Evolutionary conservation across 179 eudicot genomes (phyloP), one percentile per base, ranked within the genome.

Genomic region (Patellifolia procumbens): DNA sequence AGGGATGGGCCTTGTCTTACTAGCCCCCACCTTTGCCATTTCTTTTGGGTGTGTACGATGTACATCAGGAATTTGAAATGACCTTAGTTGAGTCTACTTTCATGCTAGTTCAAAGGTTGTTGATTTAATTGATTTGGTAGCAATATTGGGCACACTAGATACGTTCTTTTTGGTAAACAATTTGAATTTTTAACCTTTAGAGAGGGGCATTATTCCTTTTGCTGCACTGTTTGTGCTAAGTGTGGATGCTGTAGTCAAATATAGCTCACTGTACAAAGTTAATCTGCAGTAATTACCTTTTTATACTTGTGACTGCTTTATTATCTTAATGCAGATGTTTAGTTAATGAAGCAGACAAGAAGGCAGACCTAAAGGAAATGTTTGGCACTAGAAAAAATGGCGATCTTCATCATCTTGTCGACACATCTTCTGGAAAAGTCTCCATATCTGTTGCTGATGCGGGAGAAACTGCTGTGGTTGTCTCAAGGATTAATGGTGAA

Each of bases 391-490:
- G 72, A 76, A 76, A 59, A n/a, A 79, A 48, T 70, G 76, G 68
- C 52, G 81, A 75, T 58, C 73, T 45, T 80, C 82, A 78, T 68
- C 82, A 89, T 39, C 74, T 58, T 35, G 39, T 49, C 43, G 72
- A 69, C 29, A 58, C 79, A 45, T 42, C 68, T 45, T 46, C 79
- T n/a, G 87, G 92, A 56, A 92, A 91, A 75, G 85, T 91, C 53
- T 91, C 86, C 31, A 74, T 92, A 78, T 87, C 92, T 72, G 84
- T 92, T 78, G 97, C 98, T 72, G 97, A 89, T 92, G 89, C 86
- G 76, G 98, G 98, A 56, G 98, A 92, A 87, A 94, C 98, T 37
- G 97, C 97, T 83, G 81, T 94, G 60, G 93, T 94, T 70, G 86
- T 94, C 84, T 94, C 97, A 74, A 75, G 88, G 83, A 76, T 94